Base-by-base conservation (phyloP, 2,329 filamentous ascomycete genomes). In the Phialemoniopsis sp. region DNA sequence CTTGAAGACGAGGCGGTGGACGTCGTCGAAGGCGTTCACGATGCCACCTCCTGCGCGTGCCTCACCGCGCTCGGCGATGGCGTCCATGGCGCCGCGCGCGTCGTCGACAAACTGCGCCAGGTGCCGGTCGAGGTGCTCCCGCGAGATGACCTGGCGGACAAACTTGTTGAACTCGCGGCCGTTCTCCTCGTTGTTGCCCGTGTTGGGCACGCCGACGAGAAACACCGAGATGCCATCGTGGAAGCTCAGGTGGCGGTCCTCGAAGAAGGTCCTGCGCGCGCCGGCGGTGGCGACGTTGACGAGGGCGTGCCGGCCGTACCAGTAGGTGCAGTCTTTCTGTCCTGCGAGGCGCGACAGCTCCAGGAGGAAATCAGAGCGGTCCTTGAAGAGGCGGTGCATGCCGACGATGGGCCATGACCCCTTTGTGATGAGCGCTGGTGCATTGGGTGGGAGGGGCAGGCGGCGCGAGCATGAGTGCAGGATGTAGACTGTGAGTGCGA, bases 1-100 rank as follows among this genome's bases (percentile, higher is more conserved):
- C 49, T 70, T 64, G 53, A 72, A 80, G 2, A 80, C 63, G 40
- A 76, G 59, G 5, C 61, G 54, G 49, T 76, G 77, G 34, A 79
- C 59, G 49, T 64, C 64, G 29, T 76, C 64, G 48, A 80, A 79
- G 0, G 76, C 73, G 45, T 80, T 66, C 8, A 72, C 70, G 6
- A 66, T 53, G 9, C 58, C 59, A 8, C 47, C n/a, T 10, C 29
- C 34, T 29, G n/a, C n/a, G n/a, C n/a, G n/a, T n/a, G n/a, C n/a
- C n/a, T n/a, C n/a, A n/a, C n/a, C n/a, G n/a, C n/a, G n/a, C 21
- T 58, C 50, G 4, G 52, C 55, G 9, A 76, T 58, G 5, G 43
- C 46, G 12, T 68, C 58, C 14, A 73, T 54, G 1, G 56, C 55
- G 5, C 48, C 41, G 8, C 62, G 52, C 14, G 63, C 54, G 55